A percentile compares a stretch with the other conserved stretches of the same genome.
phyloP scores from a whole-genome alignment of 2,329 filamentous ascomycete genomes.

The Mycosphaerella sp. region DNA sequence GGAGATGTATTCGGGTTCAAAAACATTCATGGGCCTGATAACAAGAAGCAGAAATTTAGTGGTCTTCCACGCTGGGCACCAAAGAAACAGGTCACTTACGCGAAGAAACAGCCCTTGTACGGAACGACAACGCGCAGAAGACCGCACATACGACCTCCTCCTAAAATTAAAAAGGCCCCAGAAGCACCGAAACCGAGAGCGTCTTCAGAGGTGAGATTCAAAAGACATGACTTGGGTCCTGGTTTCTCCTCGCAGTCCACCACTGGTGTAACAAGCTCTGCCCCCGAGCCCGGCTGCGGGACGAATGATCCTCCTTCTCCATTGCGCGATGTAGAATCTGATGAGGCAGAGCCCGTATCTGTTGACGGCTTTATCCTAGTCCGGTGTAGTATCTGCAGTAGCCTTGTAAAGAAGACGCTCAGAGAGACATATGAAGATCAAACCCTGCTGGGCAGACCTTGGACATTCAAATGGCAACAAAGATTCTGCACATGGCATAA shows the following conservation, averaged over 20 bases:
- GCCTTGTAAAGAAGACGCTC: slow-evolving; percentile 18
- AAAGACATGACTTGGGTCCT: neutral
- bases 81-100: slow-evolving; percentile 1
- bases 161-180: neutral
- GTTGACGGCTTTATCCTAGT: slow-evolving; percentile 7
- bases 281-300: neutral
- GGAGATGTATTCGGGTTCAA: no score
- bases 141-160: neutral
- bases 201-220: neutral
- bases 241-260: neutral
- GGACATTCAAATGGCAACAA: slow-evolving; percentile 30
- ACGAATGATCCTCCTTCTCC: neutral
- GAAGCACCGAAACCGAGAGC: neutral
- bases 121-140: neutral
- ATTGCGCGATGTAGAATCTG: slow-evolving; percentile 7
- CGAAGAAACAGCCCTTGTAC: neutral
- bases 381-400: slow-evolving; percentile 26
- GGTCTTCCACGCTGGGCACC: neutral
- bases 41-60: neutral
- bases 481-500: slow-evolving; percentile 33
- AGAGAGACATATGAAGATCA: slow-evolving; percentile 31
- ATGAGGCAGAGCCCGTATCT: slow-evolving; percentile 7
- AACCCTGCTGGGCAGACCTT: slow-evolving; percentile 16
- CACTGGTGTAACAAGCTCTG: neutral
- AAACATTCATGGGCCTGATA: neutral